Evolutionary conservation across 208 protist genomes (phyloP).

Genomic region (Naegleria lovaniensis): DNA sequence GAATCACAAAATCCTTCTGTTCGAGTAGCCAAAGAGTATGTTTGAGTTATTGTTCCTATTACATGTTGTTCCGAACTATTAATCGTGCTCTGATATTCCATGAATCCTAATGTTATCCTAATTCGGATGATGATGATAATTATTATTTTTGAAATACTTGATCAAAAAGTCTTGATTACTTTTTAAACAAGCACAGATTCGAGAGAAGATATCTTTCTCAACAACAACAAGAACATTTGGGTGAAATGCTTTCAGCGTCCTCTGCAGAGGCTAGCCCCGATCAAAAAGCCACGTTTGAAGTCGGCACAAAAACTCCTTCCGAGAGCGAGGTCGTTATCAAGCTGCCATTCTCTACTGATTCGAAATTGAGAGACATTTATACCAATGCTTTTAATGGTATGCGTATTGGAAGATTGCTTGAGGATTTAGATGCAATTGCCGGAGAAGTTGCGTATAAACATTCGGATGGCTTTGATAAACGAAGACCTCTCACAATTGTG

Average conservation of each 20-base stretch:
- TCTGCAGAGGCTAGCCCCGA: too few species aligned
- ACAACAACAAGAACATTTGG: background rate
- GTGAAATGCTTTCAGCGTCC: background rate
- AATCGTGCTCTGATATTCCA: too few species aligned
- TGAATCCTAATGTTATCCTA: too few species aligned
- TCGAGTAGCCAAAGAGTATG: background rate
- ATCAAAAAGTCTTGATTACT: background rate
- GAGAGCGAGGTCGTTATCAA: background rate
- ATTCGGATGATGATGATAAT: too few species aligned
- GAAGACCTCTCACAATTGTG: background rate
- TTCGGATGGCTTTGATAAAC: background rate
- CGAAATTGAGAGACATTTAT: slow-evolving; percentile 17
- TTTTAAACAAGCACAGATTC: background rate
- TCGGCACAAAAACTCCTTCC: background rate
- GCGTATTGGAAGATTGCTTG: slow-evolving; percentile 16
- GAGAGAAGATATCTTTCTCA: background rate
- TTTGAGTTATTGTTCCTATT: background rate
- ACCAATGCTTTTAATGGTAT: background rate
- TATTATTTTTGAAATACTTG: background rate
- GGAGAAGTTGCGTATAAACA: slow-evolving; percentile 37
- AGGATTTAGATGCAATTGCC: slow-evolving; percentile 45
- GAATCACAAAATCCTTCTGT: background rate
- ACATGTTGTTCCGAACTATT: background rate
- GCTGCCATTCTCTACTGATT: slow-evolving; percentile 7
- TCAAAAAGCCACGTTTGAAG: background rate